Evolutionary conservation across 129 eudicot genomes (phyloP).

Genomic region (Tagetes erecta): DNA sequence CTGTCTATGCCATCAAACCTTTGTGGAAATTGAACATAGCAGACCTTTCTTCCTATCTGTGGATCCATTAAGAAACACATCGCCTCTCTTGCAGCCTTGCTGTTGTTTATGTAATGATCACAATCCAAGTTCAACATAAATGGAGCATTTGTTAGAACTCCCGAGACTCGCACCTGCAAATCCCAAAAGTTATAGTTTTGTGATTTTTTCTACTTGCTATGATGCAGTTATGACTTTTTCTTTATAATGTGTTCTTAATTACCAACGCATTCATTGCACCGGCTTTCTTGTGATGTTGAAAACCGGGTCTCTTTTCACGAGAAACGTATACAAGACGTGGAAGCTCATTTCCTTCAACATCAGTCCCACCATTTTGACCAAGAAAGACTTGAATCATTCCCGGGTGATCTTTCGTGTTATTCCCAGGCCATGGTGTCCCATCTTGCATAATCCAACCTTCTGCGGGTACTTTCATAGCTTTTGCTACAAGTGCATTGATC

Average conservation of each 20-base stretch:
- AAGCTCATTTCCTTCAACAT: conserved; percentile 90
- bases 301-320: conserved; percentile 96
- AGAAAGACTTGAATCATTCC: conserved; percentile 98
- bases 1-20: conserved; percentile 96
- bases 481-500: conserved; percentile 89
- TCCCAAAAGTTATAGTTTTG: conserved; percentile 11
- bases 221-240: background rate
- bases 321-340: conserved; percentile 98
- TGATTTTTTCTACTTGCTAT: background rate
- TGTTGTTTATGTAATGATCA: conserved; percentile 96
- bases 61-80: conserved; percentile 99
- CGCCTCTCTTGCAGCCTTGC: conserved; percentile 97
- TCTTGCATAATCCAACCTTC: conserved; percentile 99
- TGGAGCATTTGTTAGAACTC: conserved; percentile 96
- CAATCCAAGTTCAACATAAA: conserved; percentile 99
- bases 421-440: conserved; percentile 99
- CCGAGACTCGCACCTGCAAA: conserved; percentile 83
- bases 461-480: conserved; percentile 82
- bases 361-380: conserved; percentile 94
- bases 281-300: conserved; percentile 66
- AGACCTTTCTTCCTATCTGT: conserved; percentile 88
- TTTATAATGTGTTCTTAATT: conserved; percentile 26
- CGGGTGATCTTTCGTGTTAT: conserved; percentile 96
- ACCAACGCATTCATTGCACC: conserved; percentile 89
- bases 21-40: conserved; percentile 96